phyloP scores from a whole-genome alignment of 495 filamentous ascomycete genomes.

The Sporormia fimetaria region DNA sequence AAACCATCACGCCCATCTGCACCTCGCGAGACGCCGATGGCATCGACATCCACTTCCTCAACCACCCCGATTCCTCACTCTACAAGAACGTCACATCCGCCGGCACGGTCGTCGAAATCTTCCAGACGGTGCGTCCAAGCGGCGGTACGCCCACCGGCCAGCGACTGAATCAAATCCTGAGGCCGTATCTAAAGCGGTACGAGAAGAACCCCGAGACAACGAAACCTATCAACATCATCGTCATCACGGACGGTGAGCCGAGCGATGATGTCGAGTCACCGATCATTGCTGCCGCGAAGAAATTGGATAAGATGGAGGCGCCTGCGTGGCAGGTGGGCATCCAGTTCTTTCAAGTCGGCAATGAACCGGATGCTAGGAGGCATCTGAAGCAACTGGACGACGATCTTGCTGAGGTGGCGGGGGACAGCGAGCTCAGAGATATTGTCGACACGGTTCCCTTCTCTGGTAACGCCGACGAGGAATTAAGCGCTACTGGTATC shows the following conservation, averaged over 20 bases:
- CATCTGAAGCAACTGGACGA: constrained; percentile 72
- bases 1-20: constrained; percentile 74
- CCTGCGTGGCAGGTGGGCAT: constrained; percentile 82
- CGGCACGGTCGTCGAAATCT: constrained; percentile 50
- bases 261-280: constrained; percentile 69
- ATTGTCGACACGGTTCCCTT: constrained; percentile 92
- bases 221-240: constrained; percentile 86
- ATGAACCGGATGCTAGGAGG: constrained; percentile 50
- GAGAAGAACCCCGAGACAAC: constrained; percentile 37
- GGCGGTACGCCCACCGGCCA: constrained; percentile 67
- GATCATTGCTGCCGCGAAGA: constrained; percentile 54
- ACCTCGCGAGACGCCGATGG: constrained; percentile 73
- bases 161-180: constrained; percentile 61
- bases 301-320: constrained; percentile 60
- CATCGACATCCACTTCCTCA: constrained; percentile 92
- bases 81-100: constrained; percentile 49
- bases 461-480: constrained; percentile 36
- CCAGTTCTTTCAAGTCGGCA: constrained; percentile 94
- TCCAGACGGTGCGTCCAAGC: constrained; percentile 49
- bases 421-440: constrained; percentile 53
- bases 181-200: constrained; percentile 50
- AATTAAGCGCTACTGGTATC: constrained; percentile 55
- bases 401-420: constrained; percentile 43
- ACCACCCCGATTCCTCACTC: constrained; percentile 38
- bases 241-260: constrained; percentile 82